Base-by-base conservation (phyloP, 441 rosid species). In the Euphorbia schlechtendalii region DNA sequence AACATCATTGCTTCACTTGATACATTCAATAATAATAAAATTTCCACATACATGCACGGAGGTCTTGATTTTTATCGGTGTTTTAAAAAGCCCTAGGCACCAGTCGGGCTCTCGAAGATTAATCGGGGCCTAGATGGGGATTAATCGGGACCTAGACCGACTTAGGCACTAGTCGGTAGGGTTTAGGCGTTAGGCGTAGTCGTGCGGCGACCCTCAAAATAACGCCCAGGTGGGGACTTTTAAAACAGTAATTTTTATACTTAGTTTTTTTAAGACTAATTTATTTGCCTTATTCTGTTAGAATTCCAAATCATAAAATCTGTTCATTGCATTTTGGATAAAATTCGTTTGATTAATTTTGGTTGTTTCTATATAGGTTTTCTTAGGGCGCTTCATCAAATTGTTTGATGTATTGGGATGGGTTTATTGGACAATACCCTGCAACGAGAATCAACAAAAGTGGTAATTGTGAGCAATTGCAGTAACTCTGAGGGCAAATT, bases 351-450 rank as follows among this genome's bases (percentile, higher is more conserved):
- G 40, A 5, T 43, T 56, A 34, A 49, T 56, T 2, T 8, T 12
- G n/a, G 3, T 36, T 38, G 30, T 25, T 20, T 51, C 12, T n/a
- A 14, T 56, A 34, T 45, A 58, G 56, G 61, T 32, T 40, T 20
- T 32, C 13, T 38, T 3, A 46, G 24, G 64, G 63, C 9, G 56
- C 38, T 59, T 61, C 61, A 24, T 56, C 32, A 15, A 48, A 21
- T 56, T 48, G 52, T 65, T 25, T 59, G 24, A 53, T 70, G 77
- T 34, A 11, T 25, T 66, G 81, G 72, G 64, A 83, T 84, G 92
- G 87, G 85, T 60, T 48, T 82, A 30, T 67, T 70, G 72, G 85
- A 78, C 58, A 70, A 69, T 51, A 56, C 72, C 56, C 63, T 74
- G 56, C 69, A 76, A 28, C 59, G 67, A 21, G 81, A 80, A 61